Base-by-base conservation (phyloP, 1,284 basidiomycete species). In the Cutaneotrichosporon mucoides region DNA sequence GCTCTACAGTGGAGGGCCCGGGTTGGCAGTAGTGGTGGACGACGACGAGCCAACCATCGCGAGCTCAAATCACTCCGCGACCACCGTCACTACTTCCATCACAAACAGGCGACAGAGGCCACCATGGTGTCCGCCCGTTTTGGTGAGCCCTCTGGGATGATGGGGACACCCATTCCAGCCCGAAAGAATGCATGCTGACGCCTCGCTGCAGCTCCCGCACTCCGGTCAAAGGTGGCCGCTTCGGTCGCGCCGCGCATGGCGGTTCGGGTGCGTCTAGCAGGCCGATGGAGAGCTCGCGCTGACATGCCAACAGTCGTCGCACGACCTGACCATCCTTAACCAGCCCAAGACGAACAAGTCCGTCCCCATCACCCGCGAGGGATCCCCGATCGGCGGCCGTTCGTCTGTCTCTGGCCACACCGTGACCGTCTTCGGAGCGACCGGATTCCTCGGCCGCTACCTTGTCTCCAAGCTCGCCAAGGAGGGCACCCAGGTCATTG, bases 361-460 rank as follows among this genome's bases (percentile, higher is more conserved):
- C 16, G 86, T 86, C 71, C 85, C 89, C 40, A 79, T 89, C 66
- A 82, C 92, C 69, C 84, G 86, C 13, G 81, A 85, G 63, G 92
- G 91, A 15, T 75, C 77, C 8, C 67, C 72, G n/a, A 83, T 86
- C 55, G 86, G 91, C 41, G 92, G 92, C 55, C 87, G 94, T 70
- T 92, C 90, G 72, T 87, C 90, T 6, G 85, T 87, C 63, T 87
- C 87, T 54, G 93, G 93, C 3, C 92, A 94, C 79, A 85, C 88
- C 49, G 95, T 89, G 45, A 99, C 95, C 36, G 94, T 99, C 57
- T 99, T 99, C 81, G 95, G 95, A 40, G 90, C 88, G 73, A 98
- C 94, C 9, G 92, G 94, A 6, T 99, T 98, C 78, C 81, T 99
- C 56, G 95, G 95, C 54, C 82, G 94, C 72, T 99, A 98, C 79